Percentiles rank a stretch among this genome's conserved stretches.
Conservation (phyloP, 208 protist species). For the Crithidia acanthocephali region DNA sequence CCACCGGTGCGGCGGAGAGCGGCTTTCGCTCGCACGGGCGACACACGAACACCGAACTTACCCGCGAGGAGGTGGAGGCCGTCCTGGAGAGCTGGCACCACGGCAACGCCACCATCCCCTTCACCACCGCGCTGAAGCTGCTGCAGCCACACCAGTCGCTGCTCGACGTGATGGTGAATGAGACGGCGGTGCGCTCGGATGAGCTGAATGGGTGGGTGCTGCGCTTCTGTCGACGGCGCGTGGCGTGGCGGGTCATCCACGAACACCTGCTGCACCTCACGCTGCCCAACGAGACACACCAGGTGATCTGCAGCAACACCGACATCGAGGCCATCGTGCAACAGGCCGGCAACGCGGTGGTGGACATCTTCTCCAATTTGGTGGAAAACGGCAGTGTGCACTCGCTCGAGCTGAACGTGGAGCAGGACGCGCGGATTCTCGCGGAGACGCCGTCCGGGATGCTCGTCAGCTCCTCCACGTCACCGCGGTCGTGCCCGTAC, state of each 20-base stretch:
- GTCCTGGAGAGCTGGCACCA: slow-evolving; percentile 33
- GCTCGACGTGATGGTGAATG: slow-evolving; percentile 84
- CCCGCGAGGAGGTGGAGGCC: slow-evolving; percentile 40
- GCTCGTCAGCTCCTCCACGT: slow-evolving; percentile 56
- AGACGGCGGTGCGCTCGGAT: slow-evolving; percentile 63
- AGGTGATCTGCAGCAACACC: slow-evolving; percentile 52
- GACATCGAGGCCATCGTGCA: slow-evolving; percentile 55
- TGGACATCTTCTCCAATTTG: slow-evolving; percentile 60
- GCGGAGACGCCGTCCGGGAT: slow-evolving; percentile 29
- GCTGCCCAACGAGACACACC: slow-evolving; percentile 36
- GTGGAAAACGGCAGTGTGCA: slow-evolving; percentile 32
- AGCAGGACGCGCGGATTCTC: slow-evolving; percentile 61
- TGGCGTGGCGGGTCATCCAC: slow-evolving; percentile 86
- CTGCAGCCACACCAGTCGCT: slow-evolving; percentile 74
- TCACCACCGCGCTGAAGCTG: slow-evolving; percentile 55
- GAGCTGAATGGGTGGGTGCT: slow-evolving; percentile 78
- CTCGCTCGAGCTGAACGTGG: slow-evolving; percentile 55
- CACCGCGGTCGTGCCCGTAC: slow-evolving; percentile 21
- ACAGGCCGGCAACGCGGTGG: slow-evolving; percentile 59
- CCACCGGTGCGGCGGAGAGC: neutral
- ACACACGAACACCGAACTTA: slow-evolving; percentile 12
- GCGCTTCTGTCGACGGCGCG: slow-evolving; percentile 76
- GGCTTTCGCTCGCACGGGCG: slow-evolving; percentile 14
- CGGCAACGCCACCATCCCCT: slow-evolving; percentile 32
- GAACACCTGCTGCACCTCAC: slow-evolving; percentile 81